These are phyloP conservation scores for Cymodocea nodosa DNA, from an alignment of 116 monocot genomes.

Conservation along the genomic window DNA sequence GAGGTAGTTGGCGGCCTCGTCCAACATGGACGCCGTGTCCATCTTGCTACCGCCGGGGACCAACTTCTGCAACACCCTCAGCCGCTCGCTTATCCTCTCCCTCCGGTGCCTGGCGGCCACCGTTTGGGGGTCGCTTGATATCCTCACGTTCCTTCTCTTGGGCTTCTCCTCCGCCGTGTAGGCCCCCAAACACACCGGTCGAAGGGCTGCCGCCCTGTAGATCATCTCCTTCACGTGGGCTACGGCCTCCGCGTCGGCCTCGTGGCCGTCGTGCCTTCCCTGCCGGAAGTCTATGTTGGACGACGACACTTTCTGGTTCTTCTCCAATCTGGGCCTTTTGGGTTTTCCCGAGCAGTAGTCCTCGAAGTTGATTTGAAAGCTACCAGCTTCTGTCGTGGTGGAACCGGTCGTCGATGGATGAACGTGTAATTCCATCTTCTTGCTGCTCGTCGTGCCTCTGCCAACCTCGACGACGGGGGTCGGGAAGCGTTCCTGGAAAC, in stretches of 20 bases:
- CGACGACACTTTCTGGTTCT: not conserved
- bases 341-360: too few relatives aligned
- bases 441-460: too few relatives aligned
- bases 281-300: conserved; percentile 7
- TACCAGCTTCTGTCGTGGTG: too few relatives aligned
- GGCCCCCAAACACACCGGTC: conserved; percentile 26
- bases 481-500: too few relatives aligned
- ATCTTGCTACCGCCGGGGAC: conserved; percentile 72
- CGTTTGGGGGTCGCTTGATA: conserved; percentile 44
- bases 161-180: conserved; percentile 29
- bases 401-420: too few relatives aligned
- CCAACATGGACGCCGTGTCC: conserved; percentile 83
- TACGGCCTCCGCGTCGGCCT: conserved; percentile 40
- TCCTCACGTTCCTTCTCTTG: conserved; percentile 39
- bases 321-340: conserved; percentile 2
- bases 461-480: too few relatives aligned
- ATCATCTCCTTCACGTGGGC: conserved; percentile 67
- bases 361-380: too few relatives aligned
- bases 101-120: conserved; percentile 48
- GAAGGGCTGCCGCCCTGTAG: conserved; percentile 40
- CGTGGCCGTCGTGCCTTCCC: conserved; percentile 4
- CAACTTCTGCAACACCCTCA: conserved; percentile 48
- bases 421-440: too few relatives aligned
- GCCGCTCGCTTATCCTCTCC: conserved; percentile 63
- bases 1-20: conserved; percentile 73